phyloP scores from a whole-genome alignment of 2,329 filamentous ascomycete species.

The Scorias spongiosa region DNA sequence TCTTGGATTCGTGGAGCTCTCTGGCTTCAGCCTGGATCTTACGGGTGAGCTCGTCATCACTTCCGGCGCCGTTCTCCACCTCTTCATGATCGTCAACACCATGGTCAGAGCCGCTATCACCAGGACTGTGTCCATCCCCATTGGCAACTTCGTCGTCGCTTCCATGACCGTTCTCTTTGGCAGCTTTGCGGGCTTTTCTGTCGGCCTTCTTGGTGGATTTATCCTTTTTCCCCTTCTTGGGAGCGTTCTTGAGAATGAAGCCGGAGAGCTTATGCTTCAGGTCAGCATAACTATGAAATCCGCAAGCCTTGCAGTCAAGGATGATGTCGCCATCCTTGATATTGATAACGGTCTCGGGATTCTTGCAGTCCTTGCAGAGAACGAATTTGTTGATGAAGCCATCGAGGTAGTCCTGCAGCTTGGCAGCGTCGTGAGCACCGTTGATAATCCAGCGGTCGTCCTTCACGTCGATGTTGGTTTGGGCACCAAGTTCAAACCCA shows the following conservation, averaged over 20 bases:
- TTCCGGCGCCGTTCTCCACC: slow-evolving; percentile 53
- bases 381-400: slow-evolving; percentile 98
- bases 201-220: slow-evolving; percentile 83
- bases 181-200: slow-evolving; percentile 72
- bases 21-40: slow-evolving; percentile 52
- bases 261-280: slow-evolving; percentile 88
- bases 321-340: slow-evolving; percentile 88
- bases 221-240: slow-evolving; percentile 90
- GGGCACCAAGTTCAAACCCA: slow-evolving; percentile 93
- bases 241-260: slow-evolving; percentile 93
- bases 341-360: slow-evolving; percentile 90
- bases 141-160: slow-evolving; percentile 37
- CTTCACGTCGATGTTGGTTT: slow-evolving; percentile 93
- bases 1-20: slow-evolving; percentile 53
- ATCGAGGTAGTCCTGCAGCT: slow-evolving; percentile 95
- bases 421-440: slow-evolving; percentile 83
- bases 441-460: slow-evolving; percentile 99
- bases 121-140: slow-evolving; percentile 45
- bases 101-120: slow-evolving; percentile 52
- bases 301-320: slow-evolving; percentile 97
- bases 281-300: slow-evolving; percentile 82
- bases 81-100: slow-evolving; percentile 46
- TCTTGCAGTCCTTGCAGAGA: slow-evolving; percentile 99
- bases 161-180: slow-evolving; percentile 35
- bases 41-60: slow-evolving; percentile 84